A percentile compares a stretch with the other conserved stretches of the same genome.
phyloP scores from a whole-genome alignment of 148 eudicot genomes.

The Beta vulgaris region DNA sequence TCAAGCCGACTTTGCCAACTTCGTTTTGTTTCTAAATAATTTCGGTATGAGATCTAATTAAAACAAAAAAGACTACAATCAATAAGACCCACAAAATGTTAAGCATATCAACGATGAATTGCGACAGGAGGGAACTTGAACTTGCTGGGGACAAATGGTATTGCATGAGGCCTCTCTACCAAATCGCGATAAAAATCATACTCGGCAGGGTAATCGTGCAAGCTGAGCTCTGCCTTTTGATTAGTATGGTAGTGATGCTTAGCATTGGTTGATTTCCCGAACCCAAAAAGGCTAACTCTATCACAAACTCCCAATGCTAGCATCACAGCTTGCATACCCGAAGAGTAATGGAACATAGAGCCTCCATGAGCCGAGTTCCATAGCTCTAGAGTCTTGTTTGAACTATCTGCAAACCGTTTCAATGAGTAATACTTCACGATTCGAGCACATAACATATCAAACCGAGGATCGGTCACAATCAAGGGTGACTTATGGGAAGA shows the following conservation, averaged over 20 bases:
- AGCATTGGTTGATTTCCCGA: constrained; percentile 60
- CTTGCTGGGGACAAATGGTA: constrained; percentile 63
- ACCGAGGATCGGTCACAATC: constrained; percentile 60
- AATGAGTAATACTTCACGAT: constrained; percentile 86
- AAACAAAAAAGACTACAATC: background rate
- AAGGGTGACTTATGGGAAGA: constrained; percentile 64
- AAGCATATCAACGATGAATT: constrained; percentile 48
- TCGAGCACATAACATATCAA: constrained; percentile 64
- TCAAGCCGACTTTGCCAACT: background rate
- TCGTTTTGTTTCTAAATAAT: constrained; percentile 8
- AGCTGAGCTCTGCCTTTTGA: constrained; percentile 68
- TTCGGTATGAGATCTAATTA: constrained; percentile 13
- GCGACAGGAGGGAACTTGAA: constrained; percentile 74
- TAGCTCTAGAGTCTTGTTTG: constrained; percentile 44
- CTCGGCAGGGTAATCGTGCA: constrained; percentile 87
- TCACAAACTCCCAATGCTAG: constrained; percentile 82
- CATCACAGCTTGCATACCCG: constrained; percentile 92
- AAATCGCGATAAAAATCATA: constrained; percentile 76
- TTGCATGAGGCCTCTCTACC: constrained; percentile 44
- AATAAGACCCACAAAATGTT: constrained; percentile 16
- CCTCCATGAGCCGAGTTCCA: constrained; percentile 76
- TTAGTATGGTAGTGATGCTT: constrained; percentile 91
- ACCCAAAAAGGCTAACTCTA: constrained; percentile 68
- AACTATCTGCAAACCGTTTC: constrained; percentile 48
- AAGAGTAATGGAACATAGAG: constrained; percentile 80